phyloP scores from a whole-genome alignment of 164 flowering plant genomes.

The Stephania japonica region DNA sequence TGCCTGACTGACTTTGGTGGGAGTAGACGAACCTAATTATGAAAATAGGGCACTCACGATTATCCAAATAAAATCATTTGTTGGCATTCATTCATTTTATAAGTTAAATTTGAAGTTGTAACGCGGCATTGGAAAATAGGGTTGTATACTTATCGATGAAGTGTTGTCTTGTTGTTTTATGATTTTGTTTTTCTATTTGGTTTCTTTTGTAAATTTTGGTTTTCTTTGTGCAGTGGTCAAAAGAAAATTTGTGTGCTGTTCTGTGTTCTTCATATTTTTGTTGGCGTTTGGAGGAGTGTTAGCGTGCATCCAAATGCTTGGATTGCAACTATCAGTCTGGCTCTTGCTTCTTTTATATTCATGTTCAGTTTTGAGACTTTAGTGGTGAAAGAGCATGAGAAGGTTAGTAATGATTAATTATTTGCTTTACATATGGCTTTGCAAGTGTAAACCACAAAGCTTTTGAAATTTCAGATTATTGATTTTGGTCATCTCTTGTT shows the following conservation, averaged over 20 bases:
- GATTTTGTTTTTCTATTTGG: neutral
- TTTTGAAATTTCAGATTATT: neutral
- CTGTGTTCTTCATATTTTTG: slow-evolving; percentile 66
- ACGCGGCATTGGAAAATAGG: no score
- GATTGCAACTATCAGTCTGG: slow-evolving; percentile 55
- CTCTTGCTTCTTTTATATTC: slow-evolving; percentile 68
- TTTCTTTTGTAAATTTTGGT: neutral
- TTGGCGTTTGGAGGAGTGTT: slow-evolving; percentile 58
- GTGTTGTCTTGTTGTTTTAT: neutral
- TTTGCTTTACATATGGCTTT: slow-evolving; percentile 6
- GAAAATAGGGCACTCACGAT: no score
- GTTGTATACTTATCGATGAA: neutral
- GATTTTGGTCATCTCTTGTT: neutral
- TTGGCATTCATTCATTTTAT: no score
- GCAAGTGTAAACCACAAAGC: neutral
- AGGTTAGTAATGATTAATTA: slow-evolving; percentile 43
- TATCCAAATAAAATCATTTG: no score
- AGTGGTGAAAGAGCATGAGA: slow-evolving; percentile 79
- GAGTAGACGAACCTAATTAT: no score
- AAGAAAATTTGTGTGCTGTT: slow-evolving; percentile 61
- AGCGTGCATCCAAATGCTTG: slow-evolving; percentile 42
- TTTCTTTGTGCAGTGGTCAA: slow-evolving; percentile 56
- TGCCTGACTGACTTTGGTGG: no score
- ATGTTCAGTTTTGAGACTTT: slow-evolving; percentile 81
- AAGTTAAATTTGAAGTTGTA: no score